These are phyloP conservation scores for Trichoderma gracile DNA, from an alignment of 2,329 filamentous ascomycete genomes.

Conservation along the genomic window DNA sequence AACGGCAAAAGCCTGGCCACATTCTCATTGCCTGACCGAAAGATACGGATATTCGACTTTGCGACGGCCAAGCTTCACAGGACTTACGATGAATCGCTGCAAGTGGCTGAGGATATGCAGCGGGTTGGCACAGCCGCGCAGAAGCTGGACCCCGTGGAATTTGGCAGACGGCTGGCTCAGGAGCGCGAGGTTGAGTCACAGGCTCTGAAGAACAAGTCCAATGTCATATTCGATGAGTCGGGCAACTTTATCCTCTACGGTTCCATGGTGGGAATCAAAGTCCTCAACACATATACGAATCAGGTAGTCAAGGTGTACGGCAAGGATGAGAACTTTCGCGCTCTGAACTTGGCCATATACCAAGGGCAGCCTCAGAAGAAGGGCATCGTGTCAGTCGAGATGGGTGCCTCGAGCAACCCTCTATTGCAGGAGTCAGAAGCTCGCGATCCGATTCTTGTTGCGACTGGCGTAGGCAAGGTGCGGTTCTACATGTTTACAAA, in stretches of 20 bases:
- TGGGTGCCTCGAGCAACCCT: slow-evolving; percentile 94
- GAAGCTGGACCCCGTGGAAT: slow-evolving; percentile 86
- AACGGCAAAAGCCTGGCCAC: slow-evolving; percentile 83
- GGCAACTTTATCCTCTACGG: slow-evolving; percentile 94
- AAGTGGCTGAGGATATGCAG: slow-evolving; percentile 90
- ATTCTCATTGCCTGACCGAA: slow-evolving; percentile 89
- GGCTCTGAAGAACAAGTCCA: slow-evolving; percentile 67
- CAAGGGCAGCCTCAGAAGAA: slow-evolving; percentile 96
- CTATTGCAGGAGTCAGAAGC: slow-evolving; percentile 88
- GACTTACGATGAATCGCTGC: slow-evolving; percentile 92
- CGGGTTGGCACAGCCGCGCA: slow-evolving; percentile 82
- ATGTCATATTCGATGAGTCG: slow-evolving; percentile 93
- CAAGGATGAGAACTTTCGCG: slow-evolving; percentile 82
- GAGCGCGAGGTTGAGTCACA: slow-evolving; percentile 82
- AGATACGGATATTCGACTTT: slow-evolving; percentile 93
- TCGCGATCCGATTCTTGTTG: slow-evolving; percentile 83
- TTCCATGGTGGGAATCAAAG: slow-evolving; percentile 88
- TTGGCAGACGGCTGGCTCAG: slow-evolving; percentile 80
- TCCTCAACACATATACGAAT: slow-evolving; percentile 94
- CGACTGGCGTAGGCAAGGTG: slow-evolving; percentile 80
- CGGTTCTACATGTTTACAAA: slow-evolving; percentile 99
- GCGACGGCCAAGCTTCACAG: slow-evolving; percentile 82
- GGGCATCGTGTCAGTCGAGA: slow-evolving; percentile 87
- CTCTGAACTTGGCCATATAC: slow-evolving; percentile 82
- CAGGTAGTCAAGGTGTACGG: slow-evolving; percentile 87